Percentiles rank a stretch among this genome's conserved stretches.
These are phyloP conservation scores for Euphorbia pulcherrima DNA, from an alignment of 345 rosid genomes.

Conservation along the genomic window DNA sequence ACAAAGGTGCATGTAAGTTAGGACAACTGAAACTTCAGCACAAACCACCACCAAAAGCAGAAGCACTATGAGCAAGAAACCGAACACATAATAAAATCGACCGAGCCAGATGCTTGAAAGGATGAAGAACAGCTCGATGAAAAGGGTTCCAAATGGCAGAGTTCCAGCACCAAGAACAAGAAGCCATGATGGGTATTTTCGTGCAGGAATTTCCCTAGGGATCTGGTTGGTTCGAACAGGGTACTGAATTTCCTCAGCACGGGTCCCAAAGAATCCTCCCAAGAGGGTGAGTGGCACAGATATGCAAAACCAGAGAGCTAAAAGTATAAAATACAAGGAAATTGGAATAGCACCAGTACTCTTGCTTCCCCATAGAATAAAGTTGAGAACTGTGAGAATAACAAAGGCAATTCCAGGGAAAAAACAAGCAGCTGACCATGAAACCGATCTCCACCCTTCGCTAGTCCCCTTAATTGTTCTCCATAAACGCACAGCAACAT, in stretches of 20 bases:
- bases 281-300: conserved; percentile 66
- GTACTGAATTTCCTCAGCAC: conserved; percentile 60
- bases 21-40: conserved; percentile 64
- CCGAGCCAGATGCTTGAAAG: conserved; percentile 81
- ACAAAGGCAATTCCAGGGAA: conserved; percentile 71
- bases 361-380: conserved; percentile 62
- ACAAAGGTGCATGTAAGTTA: conserved; percentile 73
- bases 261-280: conserved; percentile 64
- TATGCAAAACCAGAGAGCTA: conserved; percentile 63
- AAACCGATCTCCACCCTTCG: conserved; percentile 60
- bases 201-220: conserved; percentile 71
- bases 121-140: conserved; percentile 78
- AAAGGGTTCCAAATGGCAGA: conserved; percentile 68
- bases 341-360: conserved; percentile 76
- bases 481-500: conserved; percentile 68
- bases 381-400: conserved; percentile 52
- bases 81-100: conserved; percentile 65
- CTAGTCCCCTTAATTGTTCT: conserved; percentile 58
- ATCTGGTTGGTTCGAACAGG: conserved; percentile 75
- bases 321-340: conserved; percentile 45
- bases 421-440: conserved; percentile 72
- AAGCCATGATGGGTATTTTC: conserved; percentile 73
- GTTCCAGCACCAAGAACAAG: conserved; percentile 74
- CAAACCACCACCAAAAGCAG: conserved; percentile 67
- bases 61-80: conserved; percentile 55